Percentiles rank a stretch among this genome's conserved stretches.
phyloP scores from a whole-genome alignment of 2,329 filamentous ascomycete species.

The Penicillium sp. region DNA sequence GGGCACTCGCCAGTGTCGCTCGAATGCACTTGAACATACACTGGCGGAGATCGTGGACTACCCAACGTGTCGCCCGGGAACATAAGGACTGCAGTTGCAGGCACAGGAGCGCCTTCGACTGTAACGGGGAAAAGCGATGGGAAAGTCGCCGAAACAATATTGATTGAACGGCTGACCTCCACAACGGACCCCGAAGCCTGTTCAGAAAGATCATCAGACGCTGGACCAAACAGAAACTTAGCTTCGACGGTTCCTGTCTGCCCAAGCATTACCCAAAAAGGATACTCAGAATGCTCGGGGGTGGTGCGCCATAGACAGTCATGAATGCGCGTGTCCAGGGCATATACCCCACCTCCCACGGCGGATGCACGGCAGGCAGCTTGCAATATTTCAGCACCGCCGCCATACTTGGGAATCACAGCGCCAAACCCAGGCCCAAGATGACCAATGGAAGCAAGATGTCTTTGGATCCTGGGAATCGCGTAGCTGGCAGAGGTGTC shows the following conservation, averaged over 20 bases:
- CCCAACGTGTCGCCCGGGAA: constrained; percentile 35
- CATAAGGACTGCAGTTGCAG: constrained; percentile 59
- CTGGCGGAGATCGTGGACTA: constrained; percentile 42
- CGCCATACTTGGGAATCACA: constrained; percentile 89
- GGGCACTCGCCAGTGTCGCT: constrained; percentile 93
- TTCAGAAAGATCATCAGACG: constrained; percentile 36
- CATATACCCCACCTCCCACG: constrained; percentile 86
- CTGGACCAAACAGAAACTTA: constrained; percentile 37
- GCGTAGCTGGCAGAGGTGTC: constrained; percentile 63
- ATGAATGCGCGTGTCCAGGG: constrained; percentile 68
- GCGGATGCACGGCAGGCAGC: constrained; percentile 86
- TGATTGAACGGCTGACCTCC: constrained; percentile 59
- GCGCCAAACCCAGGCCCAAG: constrained; percentile 88
- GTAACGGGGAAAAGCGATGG: constrained; percentile 63
- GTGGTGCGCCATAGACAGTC: constrained; percentile 16
- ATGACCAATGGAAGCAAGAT: constrained; percentile 79
- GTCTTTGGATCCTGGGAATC: constrained; percentile 68
- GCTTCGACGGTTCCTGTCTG: constrained; percentile 38
- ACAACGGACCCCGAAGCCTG: constrained; percentile 20
- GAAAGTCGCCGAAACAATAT: constrained; percentile 65
- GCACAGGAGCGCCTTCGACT: constrained; percentile 70
- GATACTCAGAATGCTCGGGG: constrained; percentile 14
- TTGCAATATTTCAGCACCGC: constrained; percentile 81
- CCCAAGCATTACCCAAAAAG: constrained; percentile 32
- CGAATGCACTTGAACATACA: constrained; percentile 69